Base-by-base conservation (phyloP, 495 filamentous ascomycete genomes). In the Daldinia caldariorum region DNA sequence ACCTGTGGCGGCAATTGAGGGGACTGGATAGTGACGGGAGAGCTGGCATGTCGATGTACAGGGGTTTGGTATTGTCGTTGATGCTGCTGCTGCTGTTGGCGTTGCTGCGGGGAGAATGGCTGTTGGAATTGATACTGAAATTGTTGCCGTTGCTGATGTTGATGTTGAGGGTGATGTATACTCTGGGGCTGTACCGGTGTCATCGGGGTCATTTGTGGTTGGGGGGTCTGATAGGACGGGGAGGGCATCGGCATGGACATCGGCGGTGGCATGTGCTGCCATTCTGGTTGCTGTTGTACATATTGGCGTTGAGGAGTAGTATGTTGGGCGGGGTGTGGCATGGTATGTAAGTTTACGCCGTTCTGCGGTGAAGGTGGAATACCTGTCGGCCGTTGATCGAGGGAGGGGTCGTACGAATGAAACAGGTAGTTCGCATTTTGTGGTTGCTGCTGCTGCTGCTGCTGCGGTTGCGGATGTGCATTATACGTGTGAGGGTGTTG, bases 401-500 rank as follows among this genome's bases (percentile, higher is more conserved):
- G 66, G 70, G 72, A 75, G 39, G 75, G 66, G 53, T 75, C 74
- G 64, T 77, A 77, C 63, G 69, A 65, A 13, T 72, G 75, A 51
- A 75, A 76, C 38, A 74, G 75, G 57, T 67, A 74, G 22, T 73
- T 71, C 12, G 49, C 63, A 60, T 73, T 68, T 20, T 75, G 72
- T 5, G 53, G 53, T 4, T 68, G 70, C 3, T 58, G 61, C 0
- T 68, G 70, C 0, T 35, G 34, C 9, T 35, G 34, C 34, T 35
- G 34, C 0, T 67, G 69, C 0, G 45, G 35, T 35, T 57, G 66
- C 18, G 70, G 63, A 63, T 43, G 55, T 62, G 43, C 43, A 47
- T 47, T 47, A 16, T 47, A 47, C 43, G 18, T 18, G 9, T 47
- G 16, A 20, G 43, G 43, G 22, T 63, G 60, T 10, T 50, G 47